Base-by-base conservation (phyloP, 331 rosid species). In the Pyrus hybrid region DNA sequence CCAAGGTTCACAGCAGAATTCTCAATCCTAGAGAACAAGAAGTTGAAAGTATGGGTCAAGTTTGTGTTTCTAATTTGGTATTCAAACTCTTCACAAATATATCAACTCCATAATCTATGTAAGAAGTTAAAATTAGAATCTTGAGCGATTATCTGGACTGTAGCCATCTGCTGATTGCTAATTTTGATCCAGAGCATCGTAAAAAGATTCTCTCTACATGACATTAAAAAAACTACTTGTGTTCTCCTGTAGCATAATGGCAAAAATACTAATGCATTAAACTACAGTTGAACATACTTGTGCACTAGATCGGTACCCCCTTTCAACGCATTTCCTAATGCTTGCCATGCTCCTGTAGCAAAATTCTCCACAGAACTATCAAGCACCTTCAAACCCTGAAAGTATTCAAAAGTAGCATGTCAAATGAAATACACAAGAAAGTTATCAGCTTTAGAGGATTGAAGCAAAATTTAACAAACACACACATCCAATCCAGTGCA, bases 341-440 rank as follows among this genome's bases (percentile, higher is more conserved):
- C 93, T 72, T 75, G 87, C 99, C 99, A 94, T 68, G 99, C 97
- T 83, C 99, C 99, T 58, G 97, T 88, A 47, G 99, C 95, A 70
- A 94, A 82, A 84, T 86, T 94, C 86, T 94, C 97, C 82, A 94
- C 88, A 35, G 99, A 94, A 81, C 77, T 86, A 84, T 94, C 99
- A 71, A 94, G 81, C 74, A 77, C 97, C 87, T 90, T 92, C 83
- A 94, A 73, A 68, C 95, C 87, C 99, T 94, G 84, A 64, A 80
- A 18, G 73, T 72, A 76, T 73, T 49, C 49, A 66, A 68, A 61
- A 41, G 47, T 41, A 41, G 64, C 16, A 68, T 35, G 28, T 61
- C 45, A 43, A 76, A 25, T 20, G 64, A 65, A 57, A 17, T 67
- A 17, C 7, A 56, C 3, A 25, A 2, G 18, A 28, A 66, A 45